Evolutionary conservation across 1,139 yeast genomes (phyloP).

Genomic region (Candida glucosophila): DNA sequence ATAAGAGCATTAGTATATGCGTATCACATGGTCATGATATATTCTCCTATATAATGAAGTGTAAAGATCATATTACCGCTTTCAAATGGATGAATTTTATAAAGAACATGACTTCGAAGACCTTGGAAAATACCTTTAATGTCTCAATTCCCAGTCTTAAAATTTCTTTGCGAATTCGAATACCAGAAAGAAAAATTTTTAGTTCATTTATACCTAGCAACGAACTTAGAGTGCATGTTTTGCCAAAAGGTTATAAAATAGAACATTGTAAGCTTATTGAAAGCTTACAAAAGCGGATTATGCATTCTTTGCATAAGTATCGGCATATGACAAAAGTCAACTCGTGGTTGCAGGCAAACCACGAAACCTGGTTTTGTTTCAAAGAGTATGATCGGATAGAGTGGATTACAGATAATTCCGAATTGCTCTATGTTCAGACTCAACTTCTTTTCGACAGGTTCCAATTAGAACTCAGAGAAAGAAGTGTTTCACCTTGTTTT

Average conservation of each 20-base stretch:
- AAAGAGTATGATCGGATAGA: constrained; percentile 67
- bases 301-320: constrained; percentile 7
- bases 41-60: constrained; percentile 44
- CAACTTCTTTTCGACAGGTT: constrained; percentile 14
- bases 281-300: constrained; percentile 19
- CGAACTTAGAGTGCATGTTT: constrained; percentile 6
- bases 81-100: constrained; percentile 58
- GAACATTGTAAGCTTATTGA: constrained; percentile 25
- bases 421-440: constrained; percentile 29
- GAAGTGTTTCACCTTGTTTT: constrained; percentile 16
- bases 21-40: constrained; percentile 23
- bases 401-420: constrained; percentile 56
- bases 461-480: constrained; percentile 52
- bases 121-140: constrained; percentile 17
- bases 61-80: constrained; percentile 45
- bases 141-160: constrained; percentile 47
- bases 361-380: constrained; percentile 45
- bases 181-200: constrained; percentile 18
- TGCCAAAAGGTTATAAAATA: constrained; percentile 25
- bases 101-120: constrained; percentile 28
- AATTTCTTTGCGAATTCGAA: constrained; percentile 31
- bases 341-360: constrained; percentile 13
- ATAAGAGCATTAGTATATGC: constrained; percentile 54
- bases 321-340: constrained; percentile 6
- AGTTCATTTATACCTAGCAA: constrained; percentile 1